Base-by-base conservation (phyloP, 2,329 filamentous ascomycete genomes). In the Arthrobotrys musiformis region DNA sequence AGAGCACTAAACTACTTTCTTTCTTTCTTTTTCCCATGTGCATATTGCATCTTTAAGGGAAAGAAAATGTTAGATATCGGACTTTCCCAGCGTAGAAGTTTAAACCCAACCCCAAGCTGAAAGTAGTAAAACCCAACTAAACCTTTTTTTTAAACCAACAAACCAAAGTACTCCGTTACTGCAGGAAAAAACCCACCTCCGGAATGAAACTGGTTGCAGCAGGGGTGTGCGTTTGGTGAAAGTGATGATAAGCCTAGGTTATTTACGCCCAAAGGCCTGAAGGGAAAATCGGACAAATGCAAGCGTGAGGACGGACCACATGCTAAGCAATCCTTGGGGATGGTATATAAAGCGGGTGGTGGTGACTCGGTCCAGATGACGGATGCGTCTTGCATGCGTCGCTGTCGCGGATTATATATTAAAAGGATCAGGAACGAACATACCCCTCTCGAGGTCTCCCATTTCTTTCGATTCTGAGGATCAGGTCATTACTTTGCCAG, bases 291-390 rank as follows among this genome's bases (percentile, higher is more conserved):
- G 72, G 72, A 76, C 72, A 76, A 76, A 76, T 76, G 64, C 72
- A 69, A 64, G 48, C 64, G 28, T 60, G 54, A 69, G 72, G 64
- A 76, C 50, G 64, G 56, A 17, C 72, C 72, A 76, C 72, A 76
- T 76, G 72, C 48, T 61, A 58, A 56, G 50, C n/a, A 30, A n/a
- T 6, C 19, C 30, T 33, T 33, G 17, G 42, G 3, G 17, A 17
- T 7, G n/a, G n/a, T 52, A 48, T 52, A 61, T 52, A 69, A 61
- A 30, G 22, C 13, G 37, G 56, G 19, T 22, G 44, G 17, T 28
- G 50, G 50, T 58, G 48, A 58, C 48, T 68, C 35, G 33, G 40
- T 8, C 28, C 30, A 69, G 26, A 63, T 63, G 54, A 54, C 24
- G 33, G 6, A 56, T 35, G 13, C 24, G 13, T 13, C n/a, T 28